Conservation (phyloP, 139 green algal species). For the Penium margaritaceum region DNA sequence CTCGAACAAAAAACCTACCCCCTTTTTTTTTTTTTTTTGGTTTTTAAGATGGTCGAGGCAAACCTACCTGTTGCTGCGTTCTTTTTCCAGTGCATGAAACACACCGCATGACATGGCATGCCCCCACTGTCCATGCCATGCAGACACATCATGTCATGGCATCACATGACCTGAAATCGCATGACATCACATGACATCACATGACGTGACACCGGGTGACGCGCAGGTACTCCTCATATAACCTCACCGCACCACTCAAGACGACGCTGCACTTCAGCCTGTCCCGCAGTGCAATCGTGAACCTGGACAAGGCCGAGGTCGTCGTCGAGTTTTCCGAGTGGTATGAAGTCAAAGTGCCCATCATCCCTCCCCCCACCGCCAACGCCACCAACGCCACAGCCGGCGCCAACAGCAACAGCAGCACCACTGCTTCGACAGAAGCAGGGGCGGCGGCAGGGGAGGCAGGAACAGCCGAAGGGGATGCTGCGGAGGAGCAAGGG, state of each 20-base stretch:
- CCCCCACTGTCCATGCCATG: too few relatives aligned
- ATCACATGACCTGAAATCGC: too few relatives aligned
- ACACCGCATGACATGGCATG: too few relatives aligned
- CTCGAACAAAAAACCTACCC: too few relatives aligned
- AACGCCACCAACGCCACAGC: conserved; percentile 23
- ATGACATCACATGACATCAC: too few relatives aligned
- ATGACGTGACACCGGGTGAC: too few relatives aligned
- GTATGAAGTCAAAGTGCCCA: conserved; percentile 21
- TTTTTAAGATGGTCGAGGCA: too few relatives aligned
- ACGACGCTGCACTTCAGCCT: conserved; percentile 38
- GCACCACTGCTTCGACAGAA: not conserved
- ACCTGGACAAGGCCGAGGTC: conserved; percentile 38
- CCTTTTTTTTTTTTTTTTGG: too few relatives aligned
- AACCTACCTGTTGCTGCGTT: too few relatives aligned
- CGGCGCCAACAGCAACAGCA: conserved; percentile 4
- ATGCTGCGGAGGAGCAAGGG: not conserved
- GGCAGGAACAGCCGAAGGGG: not conserved
- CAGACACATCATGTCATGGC: too few relatives aligned
- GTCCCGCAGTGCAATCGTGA: conserved; percentile 22
- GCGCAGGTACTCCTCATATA: conserved; percentile 36
- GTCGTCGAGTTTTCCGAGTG: conserved; percentile 39
- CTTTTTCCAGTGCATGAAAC: too few relatives aligned
- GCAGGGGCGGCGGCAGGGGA: not conserved
- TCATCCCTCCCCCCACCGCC: not conserved
- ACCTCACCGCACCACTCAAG: conserved; percentile 35